Conservation (phyloP, 805 yeast species). For the Suhomyces prunicola region DNA sequence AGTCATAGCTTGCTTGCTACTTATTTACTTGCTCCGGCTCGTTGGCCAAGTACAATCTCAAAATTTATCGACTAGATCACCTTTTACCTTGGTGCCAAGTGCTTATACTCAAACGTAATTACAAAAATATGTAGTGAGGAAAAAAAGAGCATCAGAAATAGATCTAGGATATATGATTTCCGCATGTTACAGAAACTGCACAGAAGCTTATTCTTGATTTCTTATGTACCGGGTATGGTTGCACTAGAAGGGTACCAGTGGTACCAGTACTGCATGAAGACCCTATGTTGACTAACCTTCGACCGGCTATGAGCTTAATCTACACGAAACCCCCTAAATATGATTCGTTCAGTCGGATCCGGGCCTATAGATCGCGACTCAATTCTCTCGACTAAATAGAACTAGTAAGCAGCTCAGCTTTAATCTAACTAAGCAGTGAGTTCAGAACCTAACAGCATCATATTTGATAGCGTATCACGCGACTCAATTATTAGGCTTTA, state of each 20-base stretch:
- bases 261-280: too few relatives aligned
- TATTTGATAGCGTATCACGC: neutral
- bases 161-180: neutral
- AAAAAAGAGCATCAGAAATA: neutral
- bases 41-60: neutral
- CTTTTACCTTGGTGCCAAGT: neutral
- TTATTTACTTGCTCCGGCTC: neutral
- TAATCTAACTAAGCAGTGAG: too few relatives aligned
- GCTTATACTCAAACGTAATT: neutral
- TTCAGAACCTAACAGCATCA: too few relatives aligned
- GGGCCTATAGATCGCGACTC: too few relatives aligned
- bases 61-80: neutral
- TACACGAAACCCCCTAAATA: too few relatives aligned
- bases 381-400: too few relatives aligned
- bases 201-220: neutral
- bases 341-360: too few relatives aligned
- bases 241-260: neutral
- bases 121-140: neutral
- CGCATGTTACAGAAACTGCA: neutral
- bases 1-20: neutral
- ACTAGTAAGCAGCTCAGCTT: too few relatives aligned
- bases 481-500: neutral
- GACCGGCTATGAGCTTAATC: too few relatives aligned
- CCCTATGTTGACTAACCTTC: too few relatives aligned
- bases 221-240: neutral